phyloP scores from a whole-genome alignment of 441 rosid genomes.

The Gossypium trilobum region DNA sequence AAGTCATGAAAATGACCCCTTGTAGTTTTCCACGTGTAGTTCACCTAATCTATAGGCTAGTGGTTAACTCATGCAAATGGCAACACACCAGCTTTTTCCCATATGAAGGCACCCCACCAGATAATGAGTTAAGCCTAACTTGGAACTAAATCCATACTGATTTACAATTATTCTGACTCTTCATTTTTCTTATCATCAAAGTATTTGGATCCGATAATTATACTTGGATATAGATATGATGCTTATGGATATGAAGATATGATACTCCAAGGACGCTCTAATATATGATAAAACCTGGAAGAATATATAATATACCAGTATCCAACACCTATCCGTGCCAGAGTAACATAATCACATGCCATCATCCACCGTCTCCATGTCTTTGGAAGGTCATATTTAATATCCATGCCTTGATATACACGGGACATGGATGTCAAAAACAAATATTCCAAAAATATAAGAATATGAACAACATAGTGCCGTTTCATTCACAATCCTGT shows the following conservation, averaged over 20 bases:
- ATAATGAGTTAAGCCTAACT: constrained; percentile 46
- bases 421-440: not conserved
- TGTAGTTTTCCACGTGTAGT: constrained; percentile 73
- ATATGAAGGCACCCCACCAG: constrained; percentile 20
- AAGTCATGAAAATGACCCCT: constrained; percentile 37
- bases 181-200: not conserved
- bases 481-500: constrained; percentile 5
- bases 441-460: not conserved
- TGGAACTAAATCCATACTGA: constrained; percentile 7
- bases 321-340: not conserved
- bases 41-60: constrained; percentile 48
- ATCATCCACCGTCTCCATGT: not conserved
- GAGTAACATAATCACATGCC: not conserved
- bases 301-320: not conserved
- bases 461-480: not conserved
- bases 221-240: not conserved
- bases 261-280: not conserved
- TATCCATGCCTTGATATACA: not conserved
- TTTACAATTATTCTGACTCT: not conserved
- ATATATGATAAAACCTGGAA: not conserved
- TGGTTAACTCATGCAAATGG: constrained; percentile 40
- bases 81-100: constrained; percentile 32
- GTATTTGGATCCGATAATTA: not conserved
- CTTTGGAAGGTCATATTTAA: not conserved
- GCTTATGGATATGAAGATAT: not conserved